These are phyloP conservation scores for Aureococcus anophagefferens DNA, from an alignment of 108 stramenopile genomes.

Conservation along the genomic window DNA sequence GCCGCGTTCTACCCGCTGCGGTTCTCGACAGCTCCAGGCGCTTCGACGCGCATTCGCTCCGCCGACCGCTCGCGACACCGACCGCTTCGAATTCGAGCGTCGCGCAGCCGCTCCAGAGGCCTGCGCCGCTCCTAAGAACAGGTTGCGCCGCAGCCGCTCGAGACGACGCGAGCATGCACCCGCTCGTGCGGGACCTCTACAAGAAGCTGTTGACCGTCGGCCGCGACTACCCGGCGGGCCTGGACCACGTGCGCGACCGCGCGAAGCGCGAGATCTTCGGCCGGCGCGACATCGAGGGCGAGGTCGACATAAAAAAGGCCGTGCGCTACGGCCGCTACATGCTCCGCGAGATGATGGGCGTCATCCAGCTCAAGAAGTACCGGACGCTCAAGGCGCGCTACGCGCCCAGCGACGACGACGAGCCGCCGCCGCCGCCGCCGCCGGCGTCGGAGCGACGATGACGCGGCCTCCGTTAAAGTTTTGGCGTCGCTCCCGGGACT, in stretches of 20 bases:
- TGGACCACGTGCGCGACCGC: conserved; percentile 57
- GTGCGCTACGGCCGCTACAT: conserved; percentile 69
- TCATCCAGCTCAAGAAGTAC: conserved; percentile 69
- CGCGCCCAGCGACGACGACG: neutral
- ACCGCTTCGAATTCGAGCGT: too few relatives aligned
- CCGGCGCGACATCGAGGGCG: conserved; percentile 35
- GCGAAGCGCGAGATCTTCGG: conserved; percentile 75
- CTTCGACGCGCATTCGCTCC: too few relatives aligned
- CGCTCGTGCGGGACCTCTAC: conserved; percentile 77
- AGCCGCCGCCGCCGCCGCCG: too few relatives aligned
- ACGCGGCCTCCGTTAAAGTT: too few relatives aligned
- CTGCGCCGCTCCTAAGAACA: too few relatives aligned
- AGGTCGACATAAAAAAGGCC: conserved; percentile 69
- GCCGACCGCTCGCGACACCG: too few relatives aligned
- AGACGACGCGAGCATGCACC: conserved; percentile 54
- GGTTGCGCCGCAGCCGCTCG: too few relatives aligned
- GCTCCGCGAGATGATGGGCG: conserved; percentile 63
- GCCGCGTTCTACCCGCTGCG: too few relatives aligned
- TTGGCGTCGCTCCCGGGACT: too few relatives aligned
- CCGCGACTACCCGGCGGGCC: conserved; percentile 72
- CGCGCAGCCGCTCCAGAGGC: too few relatives aligned
- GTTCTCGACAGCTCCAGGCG: too few relatives aligned
- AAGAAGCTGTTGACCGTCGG: conserved; percentile 70
- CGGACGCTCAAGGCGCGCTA: conserved; percentile 31
- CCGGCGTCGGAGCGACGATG: too few relatives aligned